Evolutionary conservation across 257 asterid species (phyloP).

Genomic region (Lycium barbarum): DNA sequence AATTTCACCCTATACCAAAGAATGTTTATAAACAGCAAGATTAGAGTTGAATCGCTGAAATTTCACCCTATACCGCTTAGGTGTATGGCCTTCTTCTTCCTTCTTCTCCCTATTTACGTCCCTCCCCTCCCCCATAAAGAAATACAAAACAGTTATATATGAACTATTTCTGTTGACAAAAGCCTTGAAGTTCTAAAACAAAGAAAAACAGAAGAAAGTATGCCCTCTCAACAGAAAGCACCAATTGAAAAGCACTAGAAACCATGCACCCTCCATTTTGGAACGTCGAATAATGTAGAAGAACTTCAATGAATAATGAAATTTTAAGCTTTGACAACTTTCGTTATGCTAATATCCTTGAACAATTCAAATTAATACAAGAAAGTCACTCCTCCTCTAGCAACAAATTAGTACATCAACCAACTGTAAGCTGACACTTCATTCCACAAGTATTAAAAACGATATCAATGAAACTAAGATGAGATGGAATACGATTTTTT

Average conservation of each 20-base stretch:
- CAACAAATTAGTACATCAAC: not conserved
- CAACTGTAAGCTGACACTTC: not conserved
- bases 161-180: conserved; percentile 18
- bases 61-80: conserved; percentile 15
- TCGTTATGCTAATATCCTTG: not conserved
- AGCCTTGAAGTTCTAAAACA: not conserved
- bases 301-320: not conserved
- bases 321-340: not conserved
- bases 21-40: conserved; percentile 1
- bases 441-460: not conserved
- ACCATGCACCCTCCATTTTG: not conserved
- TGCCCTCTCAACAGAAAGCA: conserved; percentile 2
- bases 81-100: not conserved
- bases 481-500: not conserved
- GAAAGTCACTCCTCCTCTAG: not conserved
- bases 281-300: not conserved
- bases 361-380: not conserved
- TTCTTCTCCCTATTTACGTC: not conserved
- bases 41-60: conserved; percentile 3
- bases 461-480: not conserved
- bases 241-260: not conserved
- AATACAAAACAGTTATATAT: not conserved
- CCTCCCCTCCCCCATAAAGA: not conserved
- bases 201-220: not conserved
- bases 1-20: too few species aligned